Base-by-base conservation (phyloP, 2,329 filamentous ascomycete species). In the Talaromyces pinophilus region DNA sequence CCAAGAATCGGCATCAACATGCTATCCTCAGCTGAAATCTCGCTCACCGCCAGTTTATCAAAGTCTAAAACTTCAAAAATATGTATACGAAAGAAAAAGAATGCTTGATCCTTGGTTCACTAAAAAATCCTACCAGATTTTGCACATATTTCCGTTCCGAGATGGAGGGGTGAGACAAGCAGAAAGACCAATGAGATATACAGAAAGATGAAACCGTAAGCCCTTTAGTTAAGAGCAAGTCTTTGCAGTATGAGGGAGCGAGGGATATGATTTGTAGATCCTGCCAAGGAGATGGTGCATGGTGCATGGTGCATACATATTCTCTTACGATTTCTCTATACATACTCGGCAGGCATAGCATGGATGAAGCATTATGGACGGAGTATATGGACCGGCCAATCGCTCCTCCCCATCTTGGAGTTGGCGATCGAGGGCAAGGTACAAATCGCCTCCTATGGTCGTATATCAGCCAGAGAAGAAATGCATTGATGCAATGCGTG, bases 331-430 rank as follows among this genome's bases (percentile, higher is more conserved):
- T 5, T 57, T 22, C n/a, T 38, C 8, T 22, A 15, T 57, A 8
- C 28, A 28, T 55, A 57, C 30, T 33, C 25, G 25, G 19, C 15
- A 10, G 8, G 25, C 25, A 30, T 13, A 13, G 28, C 50, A 30
- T 33, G 48, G 48, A 28, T 52, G 11, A 52, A 52, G 48, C 22
- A 54, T 15, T 19, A 52, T 52, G 59, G 17, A 55, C 33, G 61
- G 46, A 54, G 60, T n/a, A 42, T 54, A 54, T 44, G 59, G 61
- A 30, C 38, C 61, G 42, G 17, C 61, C 61, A 63, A 63, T 63
- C 61, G 42, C 30, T 5, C 19, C 13, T 1, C 52, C 28, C 30
- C 19, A 55, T 33, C 52, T 25, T 30, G 50, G 28, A 54, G 15
- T n/a, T 25, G 48, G 35, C 54, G n/a, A 57, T 38, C 33, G 54